Evolutionary conservation across 2,329 filamentous ascomycete genomes (phyloP), one percentile per base, ranked within the genome.

Genomic region (Anthostomella pinea): DNA sequence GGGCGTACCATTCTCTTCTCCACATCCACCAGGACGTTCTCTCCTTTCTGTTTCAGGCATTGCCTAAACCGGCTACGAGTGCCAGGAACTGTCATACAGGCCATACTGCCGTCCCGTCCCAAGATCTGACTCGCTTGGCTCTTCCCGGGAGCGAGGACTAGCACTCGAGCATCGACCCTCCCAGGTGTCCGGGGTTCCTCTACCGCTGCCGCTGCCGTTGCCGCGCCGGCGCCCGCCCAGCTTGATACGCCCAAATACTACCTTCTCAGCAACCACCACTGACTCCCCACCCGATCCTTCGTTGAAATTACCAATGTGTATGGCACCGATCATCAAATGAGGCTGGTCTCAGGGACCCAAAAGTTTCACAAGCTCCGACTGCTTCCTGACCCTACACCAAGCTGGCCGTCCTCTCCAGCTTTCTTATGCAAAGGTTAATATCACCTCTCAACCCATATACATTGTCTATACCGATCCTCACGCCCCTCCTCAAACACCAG

Each of bases 1-100:
- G 46, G 48, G 53, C n/a, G n/a, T n/a, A n/a, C 55, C 62, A 64
- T 58, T 43, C 52, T 52, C 56, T 62, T 59, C 68, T 68, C 66
- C 66, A 70, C 67, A 61, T 54, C 38, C 46, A 52, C 48, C 40
- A 49, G 43, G 55, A 54, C 55, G 54, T 57, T 57, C 53, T 56
- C 56, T 57, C 52, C 60, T 63, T 63, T 59, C 57, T 60, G 53
- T 61, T 59, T 59, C 62, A 57, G 58, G 59, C 55, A 60, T 64
- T 63, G 57, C 59, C 63, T 62, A 58, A 62, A 60, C 53, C 50
- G 56, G 60, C 48, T 50, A 50, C 51, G 53, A 54, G 55, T 57
- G 44, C 52, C 46, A 53, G 50, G 48, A 50, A 46, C 48, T 57
- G 46, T 48, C 49, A 51, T 49, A 46, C 50, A 54, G 46, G 46